These are phyloP conservation scores for Papilionanthe hybrid DNA, from an alignment of 116 monocot species.

Conservation along the genomic window DNA sequence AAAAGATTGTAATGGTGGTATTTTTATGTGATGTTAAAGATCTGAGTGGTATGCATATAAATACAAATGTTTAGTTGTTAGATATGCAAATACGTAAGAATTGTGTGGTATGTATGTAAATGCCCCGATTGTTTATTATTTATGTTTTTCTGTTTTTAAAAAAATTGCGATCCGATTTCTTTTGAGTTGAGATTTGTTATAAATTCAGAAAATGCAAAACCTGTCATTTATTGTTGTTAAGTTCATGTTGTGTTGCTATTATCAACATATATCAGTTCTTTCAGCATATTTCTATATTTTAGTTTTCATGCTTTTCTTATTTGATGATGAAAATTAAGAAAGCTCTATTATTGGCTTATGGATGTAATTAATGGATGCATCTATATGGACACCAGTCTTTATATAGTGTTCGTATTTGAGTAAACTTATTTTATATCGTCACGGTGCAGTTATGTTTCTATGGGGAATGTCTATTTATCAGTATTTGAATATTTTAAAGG, in stretches of 20 bases:
- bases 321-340: background rate
- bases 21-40: too few species aligned
- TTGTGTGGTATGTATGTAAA: too few species aligned
- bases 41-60: too few species aligned
- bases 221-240: background rate
- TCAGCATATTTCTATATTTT: background rate
- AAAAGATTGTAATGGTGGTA: too few species aligned
- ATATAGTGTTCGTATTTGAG: background rate
- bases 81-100: too few species aligned
- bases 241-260: background rate
- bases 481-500: too few species aligned
- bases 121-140: too few species aligned
- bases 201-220: background rate
- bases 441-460: background rate
- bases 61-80: too few species aligned
- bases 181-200: background rate
- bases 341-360: background rate
- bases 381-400: background rate
- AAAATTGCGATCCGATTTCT: background rate
- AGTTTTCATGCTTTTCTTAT: background rate
- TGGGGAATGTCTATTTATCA: background rate
- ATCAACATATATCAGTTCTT: background rate
- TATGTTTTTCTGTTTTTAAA: background rate
- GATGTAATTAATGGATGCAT: background rate
- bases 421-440: background rate